A percentile compares a stretch with the other conserved stretches of the same genome.
phyloP scores from a whole-genome alignment of 2,329 filamentous ascomycete species.

The Botrytis hyacinthi region DNA sequence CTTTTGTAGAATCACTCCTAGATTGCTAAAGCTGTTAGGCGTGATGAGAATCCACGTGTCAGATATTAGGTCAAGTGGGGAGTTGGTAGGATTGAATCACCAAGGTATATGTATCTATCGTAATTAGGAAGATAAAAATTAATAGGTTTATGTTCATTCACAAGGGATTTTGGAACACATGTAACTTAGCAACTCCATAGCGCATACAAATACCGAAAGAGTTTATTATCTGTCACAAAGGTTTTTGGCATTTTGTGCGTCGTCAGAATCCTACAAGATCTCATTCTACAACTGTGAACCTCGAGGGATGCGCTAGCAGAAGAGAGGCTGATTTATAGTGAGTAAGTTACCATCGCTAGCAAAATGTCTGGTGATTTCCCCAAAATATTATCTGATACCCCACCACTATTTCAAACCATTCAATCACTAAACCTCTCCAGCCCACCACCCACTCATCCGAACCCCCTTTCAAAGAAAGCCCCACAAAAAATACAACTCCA shows the following conservation, averaged over 20 bases:
- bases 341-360: not conserved
- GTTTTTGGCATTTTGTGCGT: not conserved
- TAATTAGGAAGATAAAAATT: not conserved
- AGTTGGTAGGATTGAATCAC: not conserved
- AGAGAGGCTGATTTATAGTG: not conserved
- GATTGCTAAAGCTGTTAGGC: not conserved
- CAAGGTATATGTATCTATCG: not conserved
- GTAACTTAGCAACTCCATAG: not conserved
- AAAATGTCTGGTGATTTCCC: fast-evolving
- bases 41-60: not conserved
- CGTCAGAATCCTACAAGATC: not conserved
- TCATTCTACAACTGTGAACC: too few relatives aligned
- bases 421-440: not conserved
- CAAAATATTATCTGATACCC: not conserved
- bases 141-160: not conserved
- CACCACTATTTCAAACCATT: not conserved
- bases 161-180: not conserved
- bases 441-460: not conserved
- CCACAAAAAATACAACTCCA: not conserved
- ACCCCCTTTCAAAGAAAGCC: not conserved
- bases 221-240: not conserved
- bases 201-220: not conserved
- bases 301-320: not conserved
- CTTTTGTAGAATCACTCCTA: not conserved
- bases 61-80: not conserved